A percentile compares a stretch with the other conserved stretches of the same genome.
Conservation (phyloP, 129 eudicot genomes). For the Ambrosia artemisiifolia region DNA sequence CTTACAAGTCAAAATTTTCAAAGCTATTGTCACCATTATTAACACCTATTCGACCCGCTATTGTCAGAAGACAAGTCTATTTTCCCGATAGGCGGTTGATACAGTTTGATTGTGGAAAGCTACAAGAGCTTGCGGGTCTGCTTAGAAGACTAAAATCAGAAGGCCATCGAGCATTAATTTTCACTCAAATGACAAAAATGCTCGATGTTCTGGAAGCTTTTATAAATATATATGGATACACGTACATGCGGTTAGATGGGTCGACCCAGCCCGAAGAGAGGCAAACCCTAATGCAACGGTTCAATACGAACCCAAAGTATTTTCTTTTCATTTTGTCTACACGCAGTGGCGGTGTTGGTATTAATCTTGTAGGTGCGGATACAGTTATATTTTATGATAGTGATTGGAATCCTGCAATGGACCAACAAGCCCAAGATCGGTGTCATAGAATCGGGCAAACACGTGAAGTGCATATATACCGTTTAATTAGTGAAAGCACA, state of each 20-base stretch:
- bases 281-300: slow-evolving; percentile 95
- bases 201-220: slow-evolving; percentile 97
- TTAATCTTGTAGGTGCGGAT: slow-evolving; percentile 97
- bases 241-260: slow-evolving; percentile 98
- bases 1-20: slow-evolving; percentile 51
- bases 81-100: slow-evolving; percentile 95
- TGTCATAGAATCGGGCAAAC: slow-evolving; percentile 98
- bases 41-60: slow-evolving; percentile 87
- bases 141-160: slow-evolving; percentile 82
- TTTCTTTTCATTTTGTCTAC: slow-evolving; percentile 96
- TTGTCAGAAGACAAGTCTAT: slow-evolving; percentile 91
- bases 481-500: slow-evolving; percentile 90
- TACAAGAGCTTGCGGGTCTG: slow-evolving; percentile 86
- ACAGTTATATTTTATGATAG: slow-evolving; percentile 97
- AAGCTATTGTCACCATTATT: slow-evolving; percentile 64
- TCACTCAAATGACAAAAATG: slow-evolving; percentile 99
- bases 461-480: slow-evolving; percentile 92
- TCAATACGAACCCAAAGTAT: slow-evolving; percentile 82
- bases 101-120: slow-evolving; percentile 97
- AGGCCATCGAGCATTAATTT: slow-evolving; percentile 92
- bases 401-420: slow-evolving; percentile 99
- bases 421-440: slow-evolving; percentile 98
- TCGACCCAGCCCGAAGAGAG: slow-evolving; percentile 96
- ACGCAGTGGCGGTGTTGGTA: slow-evolving; percentile 99
- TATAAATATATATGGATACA: slow-evolving; percentile 86